phyloP scores from a whole-genome alignment of 768 basidiomycete genomes.

The Leccinum variicolor region DNA sequence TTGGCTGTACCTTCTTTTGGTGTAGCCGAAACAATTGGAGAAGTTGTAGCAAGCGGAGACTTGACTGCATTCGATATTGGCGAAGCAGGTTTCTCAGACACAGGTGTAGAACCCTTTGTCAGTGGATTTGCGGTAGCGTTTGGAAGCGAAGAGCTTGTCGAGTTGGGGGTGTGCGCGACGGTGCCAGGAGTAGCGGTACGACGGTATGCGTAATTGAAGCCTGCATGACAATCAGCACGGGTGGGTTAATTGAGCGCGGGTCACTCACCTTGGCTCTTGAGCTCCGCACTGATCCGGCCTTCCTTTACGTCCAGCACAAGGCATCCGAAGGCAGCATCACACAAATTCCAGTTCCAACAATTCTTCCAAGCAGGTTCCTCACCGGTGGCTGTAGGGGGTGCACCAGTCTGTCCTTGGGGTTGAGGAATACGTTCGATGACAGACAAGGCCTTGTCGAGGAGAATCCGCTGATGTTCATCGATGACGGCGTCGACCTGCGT shows the following conservation, averaged over 20 bases:
- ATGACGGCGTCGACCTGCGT: constrained; percentile 87
- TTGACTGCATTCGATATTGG: constrained; percentile 32
- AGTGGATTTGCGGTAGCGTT: constrained; percentile 34
- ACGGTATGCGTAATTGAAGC: constrained; percentile 96
- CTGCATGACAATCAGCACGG: constrained; percentile 36
- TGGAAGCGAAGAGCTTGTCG: constrained; percentile 50
- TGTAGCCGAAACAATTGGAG: constrained; percentile 32
- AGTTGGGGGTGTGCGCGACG: constrained; percentile 55
- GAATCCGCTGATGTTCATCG: constrained; percentile 83
- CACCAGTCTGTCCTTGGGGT: constrained; percentile 34
- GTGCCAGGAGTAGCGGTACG: constrained; percentile 58
- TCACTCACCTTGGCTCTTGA: constrained; percentile 82
- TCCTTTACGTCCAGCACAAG: constrained; percentile 89
- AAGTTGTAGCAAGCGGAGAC: constrained; percentile 33
- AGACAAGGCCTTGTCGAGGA: constrained; percentile 85
- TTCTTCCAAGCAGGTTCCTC: constrained; percentile 99
- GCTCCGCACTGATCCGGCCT: constrained; percentile 86
- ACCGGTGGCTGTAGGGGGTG: constrained; percentile 47
- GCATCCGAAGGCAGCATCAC: constrained; percentile 91
- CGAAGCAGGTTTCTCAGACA: constrained; percentile 36
- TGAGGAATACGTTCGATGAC: constrained; percentile 81
- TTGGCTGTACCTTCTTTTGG: constrained; percentile 35
- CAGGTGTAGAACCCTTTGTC: constrained; percentile 32
- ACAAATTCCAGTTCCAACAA: constrained; percentile 98
- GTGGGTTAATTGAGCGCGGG: neutral